phyloP scores from a whole-genome alignment of 805 yeast genomes.

The Candida patagonica region DNA sequence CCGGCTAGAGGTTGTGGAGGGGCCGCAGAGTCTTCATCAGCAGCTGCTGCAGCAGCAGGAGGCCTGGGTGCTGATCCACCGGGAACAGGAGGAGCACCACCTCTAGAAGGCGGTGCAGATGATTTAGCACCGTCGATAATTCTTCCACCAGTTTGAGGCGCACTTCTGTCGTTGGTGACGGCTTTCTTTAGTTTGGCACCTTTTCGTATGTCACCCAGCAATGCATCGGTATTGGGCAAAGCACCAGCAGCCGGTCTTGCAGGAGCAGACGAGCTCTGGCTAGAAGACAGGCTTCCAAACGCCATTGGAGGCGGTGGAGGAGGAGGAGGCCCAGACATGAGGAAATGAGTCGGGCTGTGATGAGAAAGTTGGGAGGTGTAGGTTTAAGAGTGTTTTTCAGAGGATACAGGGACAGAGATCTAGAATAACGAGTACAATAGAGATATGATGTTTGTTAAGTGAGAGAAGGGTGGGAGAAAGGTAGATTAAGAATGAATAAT shows the following conservation, averaged over 20 bases:
- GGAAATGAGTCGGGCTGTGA: too few relatives aligned
- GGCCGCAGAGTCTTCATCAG: conserved; percentile 18
- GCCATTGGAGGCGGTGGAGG: conserved; percentile 27
- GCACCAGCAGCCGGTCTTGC: conserved; percentile 22
- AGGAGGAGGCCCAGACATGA: conserved; percentile 37
- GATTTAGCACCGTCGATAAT: conserved; percentile 21
- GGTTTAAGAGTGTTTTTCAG: too few relatives aligned
- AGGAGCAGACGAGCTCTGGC: conserved; percentile 15
- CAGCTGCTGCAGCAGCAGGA: conserved; percentile 22
- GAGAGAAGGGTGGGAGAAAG: too few relatives aligned
- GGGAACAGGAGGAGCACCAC: conserved; percentile 20
- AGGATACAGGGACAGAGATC: too few relatives aligned
- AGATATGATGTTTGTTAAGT: too few relatives aligned
- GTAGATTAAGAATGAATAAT: too few relatives aligned
- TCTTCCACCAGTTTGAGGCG: conserved; percentile 41
- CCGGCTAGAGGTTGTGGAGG: conserved; percentile 40
- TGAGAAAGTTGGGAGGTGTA: too few relatives aligned
- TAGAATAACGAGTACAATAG: too few relatives aligned
- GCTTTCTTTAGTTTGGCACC: conserved; percentile 55
- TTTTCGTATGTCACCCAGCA: conserved; percentile 77
- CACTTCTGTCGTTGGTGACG: conserved; percentile 56
- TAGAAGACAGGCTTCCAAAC: conserved; percentile 22
- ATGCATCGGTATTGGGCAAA: conserved; percentile 30
- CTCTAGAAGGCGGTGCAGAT: conserved; percentile 11
- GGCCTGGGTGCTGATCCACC: conserved; percentile 12